Evolutionary conservation across 139 green algal genomes (phyloP).

Genomic region (Asterochloris erici): DNA sequence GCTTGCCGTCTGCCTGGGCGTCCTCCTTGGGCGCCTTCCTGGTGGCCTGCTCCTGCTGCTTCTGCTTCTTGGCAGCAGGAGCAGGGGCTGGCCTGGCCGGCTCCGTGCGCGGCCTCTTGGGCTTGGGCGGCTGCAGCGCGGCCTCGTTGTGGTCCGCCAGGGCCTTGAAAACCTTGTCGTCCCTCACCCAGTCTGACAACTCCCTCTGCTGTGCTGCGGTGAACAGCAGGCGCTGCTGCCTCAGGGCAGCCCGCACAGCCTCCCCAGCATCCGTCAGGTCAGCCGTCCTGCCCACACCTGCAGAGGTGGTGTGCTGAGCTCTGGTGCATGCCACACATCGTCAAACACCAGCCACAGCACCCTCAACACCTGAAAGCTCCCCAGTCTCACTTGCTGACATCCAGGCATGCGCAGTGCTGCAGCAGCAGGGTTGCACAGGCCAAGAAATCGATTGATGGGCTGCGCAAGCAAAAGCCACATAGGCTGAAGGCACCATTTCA

Average conservation of each 20-base stretch:
- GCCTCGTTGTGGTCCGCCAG: slow-evolving; percentile 6
- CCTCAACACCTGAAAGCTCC: background rate
- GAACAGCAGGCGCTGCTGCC: slow-evolving; percentile 12
- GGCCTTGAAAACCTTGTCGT: slow-evolving; percentile 22
- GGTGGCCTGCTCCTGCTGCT: too few relatives aligned
- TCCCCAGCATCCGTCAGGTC: slow-evolving; percentile 20
- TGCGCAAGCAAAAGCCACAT: background rate
- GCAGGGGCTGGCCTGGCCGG: background rate
- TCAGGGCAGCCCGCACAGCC: slow-evolving; percentile 16
- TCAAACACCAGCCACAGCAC: background rate
- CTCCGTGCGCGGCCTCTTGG: background rate
- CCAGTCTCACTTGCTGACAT: too few relatives aligned
- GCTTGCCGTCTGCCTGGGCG: too few relatives aligned
- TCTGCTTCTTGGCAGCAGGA: too few relatives aligned
- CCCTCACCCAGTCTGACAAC: slow-evolving; percentile 23
- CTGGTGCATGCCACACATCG: background rate
- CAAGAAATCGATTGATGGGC: background rate
- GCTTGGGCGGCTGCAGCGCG: slow-evolving; percentile 6
- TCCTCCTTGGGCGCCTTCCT: too few relatives aligned
- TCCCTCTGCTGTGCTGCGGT: slow-evolving; percentile 21
- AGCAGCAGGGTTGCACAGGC: background rate
- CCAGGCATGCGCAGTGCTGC: background rate
- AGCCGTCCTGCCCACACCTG: slow-evolving; percentile 4
- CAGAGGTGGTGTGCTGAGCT: background rate
- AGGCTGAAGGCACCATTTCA: background rate